A percentile compares a stretch with the other conserved stretches of the same genome.
These are phyloP conservation scores for Penicillium sp. DNA, from an alignment of 2,329 filamentous ascomycete species.

Conservation along the genomic window DNA sequence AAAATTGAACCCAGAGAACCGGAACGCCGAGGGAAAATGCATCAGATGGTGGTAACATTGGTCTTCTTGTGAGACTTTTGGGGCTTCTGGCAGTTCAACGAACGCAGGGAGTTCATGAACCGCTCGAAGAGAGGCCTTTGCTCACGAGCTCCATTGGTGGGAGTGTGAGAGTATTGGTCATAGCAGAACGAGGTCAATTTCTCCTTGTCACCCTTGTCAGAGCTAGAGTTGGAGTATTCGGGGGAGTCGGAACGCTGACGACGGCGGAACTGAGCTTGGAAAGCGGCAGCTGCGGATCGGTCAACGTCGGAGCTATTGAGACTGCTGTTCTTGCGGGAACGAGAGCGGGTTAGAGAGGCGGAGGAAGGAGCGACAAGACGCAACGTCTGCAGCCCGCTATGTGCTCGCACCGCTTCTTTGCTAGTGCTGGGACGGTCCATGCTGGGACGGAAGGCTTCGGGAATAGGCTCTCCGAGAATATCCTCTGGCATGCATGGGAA, in stretches of 20 bases:
- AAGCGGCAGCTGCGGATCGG: constrained; percentile 34
- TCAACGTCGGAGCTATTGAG: constrained; percentile 29
- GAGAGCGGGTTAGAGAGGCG: constrained; percentile 28
- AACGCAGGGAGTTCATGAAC: constrained; percentile 20
- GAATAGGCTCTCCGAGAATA: constrained; percentile 10
- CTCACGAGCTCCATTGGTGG: constrained; percentile 16
- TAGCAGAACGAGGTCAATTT: constrained; percentile 31
- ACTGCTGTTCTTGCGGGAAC: constrained; percentile 26
- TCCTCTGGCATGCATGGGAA: constrained; percentile 31
- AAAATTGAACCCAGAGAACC: constrained; percentile 1
- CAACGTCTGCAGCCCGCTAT: constrained; percentile 28
- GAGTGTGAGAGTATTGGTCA: constrained; percentile 26
- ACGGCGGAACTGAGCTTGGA: constrained; percentile 35
- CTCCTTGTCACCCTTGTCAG: constrained; percentile 21
- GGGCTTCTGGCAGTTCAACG: constrained; percentile 19
- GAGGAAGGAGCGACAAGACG: constrained; percentile 37
- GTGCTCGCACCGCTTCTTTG: constrained; percentile 23
- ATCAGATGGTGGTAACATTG: constrained; percentile 17
- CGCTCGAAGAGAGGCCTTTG: constrained; percentile 17
- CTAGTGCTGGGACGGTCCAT: constrained; percentile 21
- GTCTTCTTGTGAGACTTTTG: constrained; percentile 11
- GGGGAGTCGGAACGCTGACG: constrained; percentile 30
- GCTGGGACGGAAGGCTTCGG: constrained; percentile 14
- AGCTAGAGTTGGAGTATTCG: constrained; percentile 16
- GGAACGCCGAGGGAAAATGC: constrained; percentile 12